These are phyloP conservation scores for Eurotiales sp. DNA, from an alignment of 2,329 filamentous ascomycete genomes.

Conservation along the genomic window DNA sequence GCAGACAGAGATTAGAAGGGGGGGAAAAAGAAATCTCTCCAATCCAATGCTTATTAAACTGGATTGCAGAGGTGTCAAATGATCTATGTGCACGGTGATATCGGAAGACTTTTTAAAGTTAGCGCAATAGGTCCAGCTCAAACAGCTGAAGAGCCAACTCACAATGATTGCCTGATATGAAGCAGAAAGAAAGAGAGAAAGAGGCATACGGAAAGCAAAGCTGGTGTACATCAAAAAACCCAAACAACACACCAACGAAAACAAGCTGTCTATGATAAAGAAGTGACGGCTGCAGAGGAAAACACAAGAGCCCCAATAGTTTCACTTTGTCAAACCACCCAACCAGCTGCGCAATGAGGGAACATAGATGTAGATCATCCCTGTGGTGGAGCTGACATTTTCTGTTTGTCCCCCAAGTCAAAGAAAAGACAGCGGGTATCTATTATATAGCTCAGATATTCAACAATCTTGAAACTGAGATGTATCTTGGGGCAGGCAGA, in stretches of 20 bases:
- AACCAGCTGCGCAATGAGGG: neutral
- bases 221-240: neutral
- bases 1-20: neutral
- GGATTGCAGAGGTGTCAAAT: neutral
- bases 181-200: neutral
- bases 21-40: neutral
- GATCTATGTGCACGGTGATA: neutral
- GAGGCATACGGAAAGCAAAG: neutral
- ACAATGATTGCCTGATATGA: neutral
- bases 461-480: neutral
- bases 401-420: slow-evolving; percentile 9
- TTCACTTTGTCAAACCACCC: neutral
- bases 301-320: no score
- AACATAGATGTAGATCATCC: neutral
- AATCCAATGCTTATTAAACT: neutral
- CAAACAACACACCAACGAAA: neutral
- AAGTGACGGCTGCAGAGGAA: neutral
- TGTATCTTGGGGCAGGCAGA: neutral
- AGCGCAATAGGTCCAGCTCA: neutral
- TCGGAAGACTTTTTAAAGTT: slow-evolving; percentile 7
- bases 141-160: neutral
- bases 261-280: neutral
- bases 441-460: neutral
- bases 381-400: slow-evolving; percentile 8
- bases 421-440: neutral